Percentiles rank a stretch among this genome's conserved stretches.
phyloP scores from a whole-genome alignment of 2,329 filamentous ascomycete genomes.

The Fusarium longipes region DNA sequence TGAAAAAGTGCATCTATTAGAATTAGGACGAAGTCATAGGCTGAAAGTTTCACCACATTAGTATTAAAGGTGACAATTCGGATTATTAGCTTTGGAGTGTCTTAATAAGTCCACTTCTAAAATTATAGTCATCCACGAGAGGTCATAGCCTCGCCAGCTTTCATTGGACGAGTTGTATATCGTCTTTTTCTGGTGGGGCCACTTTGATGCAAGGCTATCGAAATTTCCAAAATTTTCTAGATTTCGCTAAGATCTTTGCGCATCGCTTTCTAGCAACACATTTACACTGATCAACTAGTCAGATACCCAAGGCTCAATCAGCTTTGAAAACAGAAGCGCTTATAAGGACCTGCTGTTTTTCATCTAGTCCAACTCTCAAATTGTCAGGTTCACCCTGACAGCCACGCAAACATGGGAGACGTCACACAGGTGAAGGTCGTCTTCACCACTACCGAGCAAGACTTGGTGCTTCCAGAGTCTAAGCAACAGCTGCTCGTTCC shows the following conservation, averaged over 20 bases:
- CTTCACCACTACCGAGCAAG: conserved; percentile 72
- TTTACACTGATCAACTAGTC: conserved; percentile 4
- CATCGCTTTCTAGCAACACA: conserved; percentile 16
- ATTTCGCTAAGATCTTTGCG: conserved; percentile 33
- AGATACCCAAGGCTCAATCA: conserved; percentile 33
- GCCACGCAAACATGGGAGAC: conserved; percentile 51
- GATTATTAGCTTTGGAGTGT: background rate
- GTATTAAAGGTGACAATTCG: background rate
- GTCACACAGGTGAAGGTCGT: conserved; percentile 72
- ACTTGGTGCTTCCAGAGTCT: conserved; percentile 71
- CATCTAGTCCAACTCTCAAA: background rate
- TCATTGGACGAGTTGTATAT: conserved; percentile 8
- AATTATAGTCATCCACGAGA: background rate
- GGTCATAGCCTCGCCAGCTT: conserved; percentile 35
- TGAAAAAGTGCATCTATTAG: too few species aligned
- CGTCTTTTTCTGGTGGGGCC: conserved; percentile 42
- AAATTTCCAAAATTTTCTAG: conserved; percentile 45
- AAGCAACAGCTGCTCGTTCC: conserved; percentile 72
- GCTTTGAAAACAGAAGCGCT: conserved; percentile 16
- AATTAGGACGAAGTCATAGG: too few species aligned
- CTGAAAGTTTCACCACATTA: background rate
- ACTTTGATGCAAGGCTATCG: conserved; percentile 41
- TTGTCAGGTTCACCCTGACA: background rate
- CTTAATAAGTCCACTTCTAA: background rate
- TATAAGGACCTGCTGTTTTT: background rate